These are phyloP conservation scores for Salix koriyanagi DNA, from an alignment of 345 rosid genomes.

Conservation along the genomic window DNA sequence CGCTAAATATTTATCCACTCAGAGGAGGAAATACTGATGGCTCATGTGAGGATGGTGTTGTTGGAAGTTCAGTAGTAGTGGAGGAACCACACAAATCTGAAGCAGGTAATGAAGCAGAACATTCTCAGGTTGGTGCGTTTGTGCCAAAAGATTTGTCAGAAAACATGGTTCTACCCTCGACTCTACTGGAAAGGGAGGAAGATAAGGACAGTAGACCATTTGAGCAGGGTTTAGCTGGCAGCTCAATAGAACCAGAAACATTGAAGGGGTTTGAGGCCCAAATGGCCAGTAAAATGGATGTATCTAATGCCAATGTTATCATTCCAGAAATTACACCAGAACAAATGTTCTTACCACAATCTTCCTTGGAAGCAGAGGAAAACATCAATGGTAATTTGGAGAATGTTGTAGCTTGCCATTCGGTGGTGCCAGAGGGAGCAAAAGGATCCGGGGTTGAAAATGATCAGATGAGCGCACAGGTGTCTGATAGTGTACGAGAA, in stretches of 20 bases:
- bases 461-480: not conserved
- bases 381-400: not conserved
- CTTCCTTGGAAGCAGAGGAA: not conserved
- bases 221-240: conserved; percentile 1
- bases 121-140: conserved; percentile 16
- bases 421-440: not conserved
- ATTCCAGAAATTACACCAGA: not conserved
- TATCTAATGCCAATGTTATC: not conserved
- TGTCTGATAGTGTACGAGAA: conserved; percentile 3
- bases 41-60: not conserved
- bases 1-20: conserved; percentile 6
- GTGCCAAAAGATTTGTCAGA: conserved; percentile 16
- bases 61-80: not conserved
- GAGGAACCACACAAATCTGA: not conserved
- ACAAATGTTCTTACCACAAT: not conserved
- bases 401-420: not conserved
- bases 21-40: conserved; percentile 3
- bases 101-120: conserved; percentile 3
- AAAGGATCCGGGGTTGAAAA: not conserved
- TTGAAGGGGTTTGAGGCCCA: not conserved
- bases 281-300: not conserved
- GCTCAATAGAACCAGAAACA: not conserved
- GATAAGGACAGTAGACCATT: not conserved
- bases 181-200: conserved; percentile 11
- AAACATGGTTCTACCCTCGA: conserved; percentile 12